Percentiles rank a stretch among this genome's conserved stretches.
phyloP scores from a whole-genome alignment of 2,329 filamentous ascomycete genomes.

The Fusarium sp. region DNA sequence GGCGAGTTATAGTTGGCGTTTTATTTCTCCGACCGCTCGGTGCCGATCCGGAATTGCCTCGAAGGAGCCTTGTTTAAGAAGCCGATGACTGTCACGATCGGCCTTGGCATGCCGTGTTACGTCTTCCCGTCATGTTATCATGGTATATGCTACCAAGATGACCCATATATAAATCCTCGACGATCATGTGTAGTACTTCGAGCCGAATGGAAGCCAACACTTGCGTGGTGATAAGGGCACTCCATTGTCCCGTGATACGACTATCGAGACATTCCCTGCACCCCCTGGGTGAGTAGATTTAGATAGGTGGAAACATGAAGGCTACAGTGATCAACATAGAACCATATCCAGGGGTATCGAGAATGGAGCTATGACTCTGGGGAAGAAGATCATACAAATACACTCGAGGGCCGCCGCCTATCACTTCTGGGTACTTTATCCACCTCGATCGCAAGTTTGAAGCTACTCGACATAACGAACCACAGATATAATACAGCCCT shows the following conservation, averaged over 20 bases:
- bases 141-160: background rate
- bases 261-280: constrained; percentile 28
- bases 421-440: background rate
- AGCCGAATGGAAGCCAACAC: background rate
- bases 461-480: background rate
- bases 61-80: background rate
- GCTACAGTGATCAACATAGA: constrained; percentile 9
- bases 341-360: constrained; percentile 1
- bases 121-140: background rate
- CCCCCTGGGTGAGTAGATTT: constrained; percentile 22
- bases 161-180: constrained; percentile 10
- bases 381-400: constrained; percentile 35
- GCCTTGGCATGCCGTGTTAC: background rate
- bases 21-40: constrained; percentile 17
- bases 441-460: background rate
- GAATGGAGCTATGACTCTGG: constrained; percentile 6
- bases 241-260: constrained; percentile 22
- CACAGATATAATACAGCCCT: background rate
- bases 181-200: constrained; percentile 15
- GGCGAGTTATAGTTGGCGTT: background rate
- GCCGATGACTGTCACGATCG: background rate
- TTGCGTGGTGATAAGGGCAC: constrained; percentile 23
- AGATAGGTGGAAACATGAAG: constrained; percentile 6
- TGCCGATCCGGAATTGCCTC: constrained; percentile 8
- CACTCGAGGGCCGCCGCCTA: background rate